Percentiles rank a stretch among this genome's conserved stretches.
phyloP scores from a whole-genome alignment of 2,329 filamentous ascomycete species.

The Arthrobotrys pseudoclavata region DNA sequence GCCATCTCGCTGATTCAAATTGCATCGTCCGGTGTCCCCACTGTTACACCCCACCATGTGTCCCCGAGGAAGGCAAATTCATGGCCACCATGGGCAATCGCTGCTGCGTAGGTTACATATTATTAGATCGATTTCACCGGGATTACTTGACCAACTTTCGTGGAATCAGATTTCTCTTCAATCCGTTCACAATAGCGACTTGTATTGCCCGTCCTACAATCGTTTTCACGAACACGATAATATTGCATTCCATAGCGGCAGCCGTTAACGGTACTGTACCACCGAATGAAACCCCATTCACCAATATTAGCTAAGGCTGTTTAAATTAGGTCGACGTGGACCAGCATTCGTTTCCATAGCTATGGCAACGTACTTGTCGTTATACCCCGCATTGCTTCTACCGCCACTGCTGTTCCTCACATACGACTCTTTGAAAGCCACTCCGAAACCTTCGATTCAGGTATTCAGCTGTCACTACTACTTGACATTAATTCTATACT shows the following conservation, averaged over 20 bases:
- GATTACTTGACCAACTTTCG: background rate
- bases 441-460: constrained; percentile 50
- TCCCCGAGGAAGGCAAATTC: constrained; percentile 81
- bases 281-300: background rate
- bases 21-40: constrained; percentile 83
- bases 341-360: constrained; percentile 85
- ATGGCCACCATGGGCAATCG: constrained; percentile 82
- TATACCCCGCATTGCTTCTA: constrained; percentile 90
- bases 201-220: constrained; percentile 91
- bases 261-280: constrained; percentile 77
- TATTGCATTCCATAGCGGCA: constrained; percentile 84
- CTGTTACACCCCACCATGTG: constrained; percentile 80
- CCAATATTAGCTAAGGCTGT: background rate
- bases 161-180: constrained; percentile 82
- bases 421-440: constrained; percentile 72
- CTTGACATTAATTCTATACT: constrained; percentile 65
- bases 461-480: constrained; percentile 63
- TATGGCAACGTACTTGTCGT: constrained; percentile 88
- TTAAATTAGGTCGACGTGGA: constrained; percentile 67
- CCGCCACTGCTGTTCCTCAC: constrained; percentile 84
- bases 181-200: constrained; percentile 91
- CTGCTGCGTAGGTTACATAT: constrained; percentile 76
- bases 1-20: constrained; percentile 84
- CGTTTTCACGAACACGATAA: constrained; percentile 88
- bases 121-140: background rate